A percentile compares a stretch with the other conserved stretches of the same genome.
phyloP scores from a whole-genome alignment of 2,329 filamentous ascomycete genomes.

The Epichloe aotearoae region DNA sequence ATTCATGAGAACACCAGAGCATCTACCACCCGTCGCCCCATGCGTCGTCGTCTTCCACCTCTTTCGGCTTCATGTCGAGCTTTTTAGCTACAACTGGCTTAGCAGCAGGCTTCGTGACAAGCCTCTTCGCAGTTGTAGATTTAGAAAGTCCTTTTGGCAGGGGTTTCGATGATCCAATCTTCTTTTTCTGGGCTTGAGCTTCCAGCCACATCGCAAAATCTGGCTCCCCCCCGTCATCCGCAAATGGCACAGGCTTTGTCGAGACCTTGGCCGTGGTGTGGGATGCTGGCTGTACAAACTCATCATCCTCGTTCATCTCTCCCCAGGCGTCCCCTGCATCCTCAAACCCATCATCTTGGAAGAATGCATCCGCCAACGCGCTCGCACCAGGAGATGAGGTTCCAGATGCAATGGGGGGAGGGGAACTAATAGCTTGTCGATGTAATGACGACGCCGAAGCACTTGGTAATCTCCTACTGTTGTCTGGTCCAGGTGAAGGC shows the following conservation, averaged over 20 bases:
- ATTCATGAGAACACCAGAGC: not conserved
- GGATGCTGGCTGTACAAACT: constrained; percentile 22
- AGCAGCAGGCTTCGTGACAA: constrained; percentile 24
- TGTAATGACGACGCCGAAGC: constrained; percentile 47
- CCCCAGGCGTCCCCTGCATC: constrained; percentile 69
- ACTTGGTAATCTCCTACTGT: constrained; percentile 23
- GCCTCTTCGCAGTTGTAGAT: constrained; percentile 29
- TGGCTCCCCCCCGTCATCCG: constrained; percentile 62
- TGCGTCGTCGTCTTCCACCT: constrained; percentile 43
- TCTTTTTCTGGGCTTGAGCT: constrained; percentile 73
- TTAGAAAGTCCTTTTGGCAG: constrained; percentile 78
- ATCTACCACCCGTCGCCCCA: constrained; percentile 54
- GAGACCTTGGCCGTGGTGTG: constrained; percentile 17
- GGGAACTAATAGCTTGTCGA: constrained; percentile 44
- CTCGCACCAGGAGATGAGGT: constrained; percentile 33
- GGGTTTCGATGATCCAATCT: constrained; percentile 45
- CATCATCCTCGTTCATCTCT: constrained; percentile 44
- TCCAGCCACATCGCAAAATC: constrained; percentile 95
- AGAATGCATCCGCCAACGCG: constrained; percentile 34
- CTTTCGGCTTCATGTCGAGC: constrained; percentile 55
- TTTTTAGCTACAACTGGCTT: constrained; percentile 46
- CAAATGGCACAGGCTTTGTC: constrained; percentile 42
- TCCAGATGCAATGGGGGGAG: constrained; percentile 32
- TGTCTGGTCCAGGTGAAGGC: constrained; percentile 26
- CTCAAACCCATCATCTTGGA: constrained; percentile 42